Evolutionary conservation across 169 alveolate species (phyloP).

Genomic region (Eimeria necatrix): DNA sequence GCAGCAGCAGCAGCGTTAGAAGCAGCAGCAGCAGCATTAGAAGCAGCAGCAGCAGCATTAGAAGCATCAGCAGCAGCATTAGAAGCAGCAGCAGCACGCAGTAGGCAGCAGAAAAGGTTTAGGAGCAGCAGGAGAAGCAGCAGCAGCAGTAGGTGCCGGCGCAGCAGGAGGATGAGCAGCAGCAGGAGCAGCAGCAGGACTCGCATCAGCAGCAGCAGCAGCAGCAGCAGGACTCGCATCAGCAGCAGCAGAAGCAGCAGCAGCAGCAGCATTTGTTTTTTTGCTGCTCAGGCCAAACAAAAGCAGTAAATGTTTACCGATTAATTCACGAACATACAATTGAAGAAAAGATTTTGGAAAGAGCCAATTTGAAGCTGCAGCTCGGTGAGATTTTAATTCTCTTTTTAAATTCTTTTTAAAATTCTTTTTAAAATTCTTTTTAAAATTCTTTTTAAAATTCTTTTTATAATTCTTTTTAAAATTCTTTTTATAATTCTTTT

Average conservation of each 20-base stretch:
- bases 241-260: too few relatives aligned
- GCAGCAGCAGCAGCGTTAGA: too few relatives aligned
- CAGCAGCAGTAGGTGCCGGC: neutral
- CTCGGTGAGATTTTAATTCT: slow-evolving; percentile 78
- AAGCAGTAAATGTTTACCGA: slow-evolving; percentile 97
- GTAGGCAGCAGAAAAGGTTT: slow-evolving; percentile 82
- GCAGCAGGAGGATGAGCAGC: neutral
- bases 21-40: too few relatives aligned
- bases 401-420: too few relatives aligned
- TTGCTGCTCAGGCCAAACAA: slow-evolving; percentile 94
- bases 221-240: neutral
- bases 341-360: slow-evolving; percentile 98
- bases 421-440: too few relatives aligned
- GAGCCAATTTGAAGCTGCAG: slow-evolving; percentile 97
- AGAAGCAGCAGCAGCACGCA: too few relatives aligned
- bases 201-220: neutral
- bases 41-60: neutral
- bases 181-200: neutral
- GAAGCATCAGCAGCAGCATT: neutral
- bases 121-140: neutral
- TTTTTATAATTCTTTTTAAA: too few relatives aligned
- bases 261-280: neutral
- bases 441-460: too few relatives aligned
- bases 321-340: slow-evolving; percentile 97
- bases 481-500: too few relatives aligned